Conservation (phyloP, 1,139 yeast species). For the Maudiozyma humilis region DNA sequence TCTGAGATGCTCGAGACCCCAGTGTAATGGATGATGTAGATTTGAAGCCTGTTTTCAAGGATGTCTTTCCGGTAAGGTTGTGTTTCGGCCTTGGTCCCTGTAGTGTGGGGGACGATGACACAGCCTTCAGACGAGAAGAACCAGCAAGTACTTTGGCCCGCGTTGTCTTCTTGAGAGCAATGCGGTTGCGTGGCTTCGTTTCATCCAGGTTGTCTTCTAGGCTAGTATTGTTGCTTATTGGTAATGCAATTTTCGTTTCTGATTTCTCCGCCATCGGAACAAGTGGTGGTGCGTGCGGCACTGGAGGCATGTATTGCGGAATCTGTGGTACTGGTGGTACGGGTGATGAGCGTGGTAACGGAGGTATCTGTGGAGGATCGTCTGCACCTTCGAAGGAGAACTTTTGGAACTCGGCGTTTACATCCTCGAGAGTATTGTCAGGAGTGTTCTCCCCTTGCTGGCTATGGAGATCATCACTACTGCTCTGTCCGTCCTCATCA, state of each 20-base stretch:
- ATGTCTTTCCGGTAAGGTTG: slow-evolving; percentile 3
- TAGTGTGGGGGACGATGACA: slow-evolving; percentile 11
- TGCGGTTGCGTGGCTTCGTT: background rate
- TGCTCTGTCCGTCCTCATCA: slow-evolving; percentile 2
- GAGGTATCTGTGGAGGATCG: background rate
- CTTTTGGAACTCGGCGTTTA: background rate
- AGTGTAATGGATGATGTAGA: slow-evolving; percentile 2
- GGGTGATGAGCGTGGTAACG: too few species aligned
- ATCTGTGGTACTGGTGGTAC: background rate
- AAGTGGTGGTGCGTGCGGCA: slow-evolving; percentile 5
- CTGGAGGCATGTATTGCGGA: slow-evolving; percentile 5
- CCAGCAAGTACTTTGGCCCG: background rate
- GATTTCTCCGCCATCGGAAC: background rate
- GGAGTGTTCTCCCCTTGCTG: background rate
- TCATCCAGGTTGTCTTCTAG: background rate
- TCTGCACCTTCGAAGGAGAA: background rate
- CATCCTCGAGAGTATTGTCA: background rate
- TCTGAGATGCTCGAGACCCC: background rate
- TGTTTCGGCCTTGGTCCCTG: background rate
- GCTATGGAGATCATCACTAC: background rate
- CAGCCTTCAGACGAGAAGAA: slow-evolving; percentile 5
- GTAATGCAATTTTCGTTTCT: too few species aligned
- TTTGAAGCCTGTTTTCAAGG: slow-evolving; percentile 6
- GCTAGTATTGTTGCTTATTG: too few species aligned
- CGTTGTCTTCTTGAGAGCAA: background rate